Evolutionary conservation across 1,284 basidiomycete species (phyloP), one percentile per base, ranked within the genome.

Genomic region (Cryptococcus sp.): DNA sequence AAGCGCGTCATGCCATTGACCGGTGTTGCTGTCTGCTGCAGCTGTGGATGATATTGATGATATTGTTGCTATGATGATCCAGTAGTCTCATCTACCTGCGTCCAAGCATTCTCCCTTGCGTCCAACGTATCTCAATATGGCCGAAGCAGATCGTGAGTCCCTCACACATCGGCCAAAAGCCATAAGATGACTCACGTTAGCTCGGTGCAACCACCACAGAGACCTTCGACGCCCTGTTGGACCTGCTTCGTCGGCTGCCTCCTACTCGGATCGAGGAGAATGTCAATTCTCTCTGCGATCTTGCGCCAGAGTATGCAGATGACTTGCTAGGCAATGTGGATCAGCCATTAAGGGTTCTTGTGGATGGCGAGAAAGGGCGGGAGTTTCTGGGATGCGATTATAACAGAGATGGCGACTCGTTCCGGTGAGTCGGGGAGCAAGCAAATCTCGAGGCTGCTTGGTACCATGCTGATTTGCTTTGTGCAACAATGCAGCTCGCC

Each of bases 381-480:
- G 93, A 98, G 57, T 99, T 91, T 75, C 85, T 99, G 45, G 89
- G 90, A 38, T 97, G 95, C 77, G 96, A 99, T 78, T 99, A 99
- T 77, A 99, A 99, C 81, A 84, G 92, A 38, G 96, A 99, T 73
- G 94, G 93, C 3, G 93, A 96, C 72, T 90, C 90, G 71, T 96
- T 93, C 80, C 83, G 94, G 93, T 92, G 66, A 59, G 82, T 68
- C 15, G 11, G 22, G 20, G n/a, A 42, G 19, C 13, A 16, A 25
- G 20, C 15, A 38, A n/a, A 10, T 27, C 15, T 35, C 16, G 16
- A 46, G 22, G 49, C 27, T 20, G 35, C 39, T 38, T 11, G 7
- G 4, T 13, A 10, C 13, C 8, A 52, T 35, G 39, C 46, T 27
- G 16, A 45, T 11, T 25, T 57, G 52, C 41, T 47, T 15, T 19